A percentile compares a stretch with the other conserved stretches of the same genome.
These are phyloP conservation scores for Lactarius vividus DNA, from an alignment of 768 basidiomycete genomes.

Conservation along the genomic window DNA sequence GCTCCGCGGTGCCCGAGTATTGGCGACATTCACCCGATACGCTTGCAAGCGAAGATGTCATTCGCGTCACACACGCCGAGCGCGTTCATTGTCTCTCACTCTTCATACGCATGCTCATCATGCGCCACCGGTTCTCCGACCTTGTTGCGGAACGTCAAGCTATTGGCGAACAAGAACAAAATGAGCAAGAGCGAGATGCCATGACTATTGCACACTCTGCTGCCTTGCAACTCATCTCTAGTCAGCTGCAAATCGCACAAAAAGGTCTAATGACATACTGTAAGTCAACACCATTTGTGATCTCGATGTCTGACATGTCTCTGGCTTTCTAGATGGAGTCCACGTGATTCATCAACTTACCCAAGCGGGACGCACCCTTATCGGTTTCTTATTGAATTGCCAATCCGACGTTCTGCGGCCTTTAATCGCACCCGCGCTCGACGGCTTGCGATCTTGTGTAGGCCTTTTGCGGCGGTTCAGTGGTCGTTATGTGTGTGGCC, in stretches of 20 bases:
- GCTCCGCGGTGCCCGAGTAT: constrained; percentile 62
- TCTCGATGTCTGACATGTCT: constrained; percentile 13
- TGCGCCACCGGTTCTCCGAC: constrained; percentile 83
- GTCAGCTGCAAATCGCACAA: constrained; percentile 81
- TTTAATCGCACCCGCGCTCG: constrained; percentile 77
- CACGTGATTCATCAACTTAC: constrained; percentile 96
- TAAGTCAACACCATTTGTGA: constrained; percentile 42
- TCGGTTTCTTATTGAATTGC: constrained; percentile 85
- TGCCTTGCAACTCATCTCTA: constrained; percentile 77
- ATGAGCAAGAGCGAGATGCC: constrained; percentile 73
- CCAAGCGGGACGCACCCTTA: constrained; percentile 86
- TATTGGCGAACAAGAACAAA: constrained; percentile 49
- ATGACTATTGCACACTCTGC: constrained; percentile 73
- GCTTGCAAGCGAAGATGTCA: constrained; percentile 78
- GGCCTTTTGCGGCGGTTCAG: constrained; percentile 86
- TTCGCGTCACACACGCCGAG: constrained; percentile 86
- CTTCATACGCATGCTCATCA: constrained; percentile 82
- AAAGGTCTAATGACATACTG: constrained; percentile 94
- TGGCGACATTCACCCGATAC: constrained; percentile 84
- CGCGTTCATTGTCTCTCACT: constrained; percentile 86
- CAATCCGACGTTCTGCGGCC: constrained; percentile 74
- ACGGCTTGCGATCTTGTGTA: constrained; percentile 84
- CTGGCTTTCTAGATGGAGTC: constrained; percentile 65
- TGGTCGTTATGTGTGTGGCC: constrained; percentile 87
- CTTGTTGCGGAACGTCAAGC: constrained; percentile 66